Conservation (phyloP, 768 basidiomycete genomes). For the Lentinus tigrinus region DNA sequence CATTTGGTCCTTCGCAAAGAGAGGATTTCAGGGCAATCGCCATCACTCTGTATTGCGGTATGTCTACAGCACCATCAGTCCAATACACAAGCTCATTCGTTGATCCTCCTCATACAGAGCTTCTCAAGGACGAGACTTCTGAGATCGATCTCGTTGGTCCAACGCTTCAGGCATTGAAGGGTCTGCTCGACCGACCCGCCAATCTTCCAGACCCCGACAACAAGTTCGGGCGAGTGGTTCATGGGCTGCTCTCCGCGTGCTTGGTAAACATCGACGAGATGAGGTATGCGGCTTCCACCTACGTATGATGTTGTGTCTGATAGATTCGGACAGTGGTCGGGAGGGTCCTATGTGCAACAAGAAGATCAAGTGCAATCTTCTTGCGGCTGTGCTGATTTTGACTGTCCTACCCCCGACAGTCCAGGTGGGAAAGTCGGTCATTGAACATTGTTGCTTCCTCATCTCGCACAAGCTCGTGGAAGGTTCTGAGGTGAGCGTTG, state of each 20-base stretch:
- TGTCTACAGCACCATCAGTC: slow-evolving; percentile 8
- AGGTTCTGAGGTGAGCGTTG: slow-evolving; percentile 55
- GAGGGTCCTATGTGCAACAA: slow-evolving; percentile 70
- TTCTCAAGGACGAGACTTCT: slow-evolving; percentile 84
- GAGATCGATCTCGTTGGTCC: slow-evolving; percentile 79
- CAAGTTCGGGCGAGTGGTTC: slow-evolving; percentile 59
- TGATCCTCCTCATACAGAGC: slow-evolving; percentile 43
- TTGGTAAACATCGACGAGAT: slow-evolving; percentile 87
- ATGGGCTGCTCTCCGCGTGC: slow-evolving; percentile 84
- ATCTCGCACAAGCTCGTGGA: slow-evolving; percentile 80
- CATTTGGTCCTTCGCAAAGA: slow-evolving; percentile 51
- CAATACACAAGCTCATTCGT: not conserved
- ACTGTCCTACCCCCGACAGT: slow-evolving; percentile 71
- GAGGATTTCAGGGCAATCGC: slow-evolving; percentile 82
- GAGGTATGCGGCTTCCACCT: slow-evolving; percentile 55
- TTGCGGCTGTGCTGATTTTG: slow-evolving; percentile 82
- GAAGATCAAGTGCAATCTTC: slow-evolving; percentile 88
- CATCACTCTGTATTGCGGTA: slow-evolving; percentile 78
- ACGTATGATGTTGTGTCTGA: not conserved
- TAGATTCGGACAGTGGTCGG: slow-evolving; percentile 57
- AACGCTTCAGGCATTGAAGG: slow-evolving; percentile 77
- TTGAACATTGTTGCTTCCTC: slow-evolving; percentile 84
- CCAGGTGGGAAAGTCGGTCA: slow-evolving; percentile 66
- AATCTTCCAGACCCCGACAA: slow-evolving; percentile 43
- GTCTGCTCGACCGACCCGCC: slow-evolving; percentile 57